Evolutionary conservation across 2,329 filamentous ascomycete species (phyloP), one percentile per base, ranked within the genome.

Genomic region (Cephalotrichum gorgonifer): DNA sequence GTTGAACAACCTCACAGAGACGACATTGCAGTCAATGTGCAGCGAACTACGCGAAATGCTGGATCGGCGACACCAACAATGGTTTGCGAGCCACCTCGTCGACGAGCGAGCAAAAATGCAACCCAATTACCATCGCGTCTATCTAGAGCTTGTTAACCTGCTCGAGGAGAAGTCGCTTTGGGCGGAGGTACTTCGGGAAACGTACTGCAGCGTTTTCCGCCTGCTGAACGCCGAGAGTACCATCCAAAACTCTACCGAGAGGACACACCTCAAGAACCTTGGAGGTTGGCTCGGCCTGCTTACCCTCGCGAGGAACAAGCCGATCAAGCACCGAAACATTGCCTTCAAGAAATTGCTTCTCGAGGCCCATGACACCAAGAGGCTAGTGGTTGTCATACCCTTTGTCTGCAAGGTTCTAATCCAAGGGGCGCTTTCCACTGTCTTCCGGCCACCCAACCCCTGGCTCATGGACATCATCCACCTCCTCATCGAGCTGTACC

Each of bases 391-490:
- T 35, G 91, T 93, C 44, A 95, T 98, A 52, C 93, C 93, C 0
- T 98, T 98, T 63, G 93, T 95, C 48, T 98, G 93, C 78, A 97
- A 96, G 66, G 88, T 96, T 5, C 72, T 98, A 22, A 78, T 85
- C 22, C 89, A 96, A 62, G 90, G 89, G 20, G 82, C 81, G 33
- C 79, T 81, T 46, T 97, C 93, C 0, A 86, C 84, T 12, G 84
- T 97, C 9, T 98, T 98, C 69, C 85, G 83, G 50, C 90, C 91
- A 11, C 93, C 93, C 2, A 98, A 98, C 58, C 93, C 93, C 1
- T 98, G 93, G 93, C 66, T 96, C 42, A 95, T 96, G 86, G 93
- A 98, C 58, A 93, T 98, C 48, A 81, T 98, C 49, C 80, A 87
- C 54, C 73, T 97, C 7, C 75, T 98, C 31, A 87, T 95, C 58